A percentile compares a stretch with the other conserved stretches of the same genome.
These are phyloP conservation scores for Leccinum obscurum DNA, from an alignment of 768 basidiomycete genomes.

Conservation along the genomic window DNA sequence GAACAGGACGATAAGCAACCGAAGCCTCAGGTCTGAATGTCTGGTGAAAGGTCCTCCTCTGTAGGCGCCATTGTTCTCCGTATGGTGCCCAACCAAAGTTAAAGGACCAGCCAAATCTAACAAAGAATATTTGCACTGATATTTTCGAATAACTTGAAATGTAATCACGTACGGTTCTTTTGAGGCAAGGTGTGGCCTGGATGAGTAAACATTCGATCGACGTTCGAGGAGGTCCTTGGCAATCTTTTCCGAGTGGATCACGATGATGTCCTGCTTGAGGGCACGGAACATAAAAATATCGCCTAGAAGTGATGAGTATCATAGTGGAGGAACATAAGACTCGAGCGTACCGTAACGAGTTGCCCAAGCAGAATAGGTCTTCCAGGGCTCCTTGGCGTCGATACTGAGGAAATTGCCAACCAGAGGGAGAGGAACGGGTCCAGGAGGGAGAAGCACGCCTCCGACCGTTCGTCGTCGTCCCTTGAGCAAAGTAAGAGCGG, in stretches of 20 bases:
- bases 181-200: slow-evolving; percentile 21
- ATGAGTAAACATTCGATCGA: slow-evolving; percentile 30
- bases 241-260: slow-evolving; percentile 27
- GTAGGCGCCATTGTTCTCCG: slow-evolving; percentile 24
- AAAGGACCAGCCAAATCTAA: slow-evolving; percentile 27
- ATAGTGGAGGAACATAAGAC: background rate
- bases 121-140: background rate
- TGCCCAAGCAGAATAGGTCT: slow-evolving; percentile 21
- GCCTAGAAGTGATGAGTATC: slow-evolving; percentile 5
- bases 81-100: slow-evolving; percentile 19
- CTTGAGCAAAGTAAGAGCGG: background rate
- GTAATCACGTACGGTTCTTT: slow-evolving; percentile 16
- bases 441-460: slow-evolving; percentile 16
- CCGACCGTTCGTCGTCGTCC: background rate
- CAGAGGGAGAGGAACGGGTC: slow-evolving; percentile 22
- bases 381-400: slow-evolving; percentile 21
- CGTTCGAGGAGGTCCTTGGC: slow-evolving; percentile 31
- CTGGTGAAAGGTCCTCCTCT: slow-evolving; percentile 26
- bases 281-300: slow-evolving; percentile 23
- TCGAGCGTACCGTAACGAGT: slow-evolving; percentile 16
- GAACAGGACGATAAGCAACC: slow-evolving; percentile 15
- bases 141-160: background rate
- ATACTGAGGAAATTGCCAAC: slow-evolving; percentile 21
- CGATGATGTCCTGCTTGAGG: slow-evolving; percentile 23
- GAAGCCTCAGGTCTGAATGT: slow-evolving; percentile 21